Evolutionary conservation across 2,329 filamentous ascomycete species (phyloP).

Genomic region (Albifimbria verrucaria): DNA sequence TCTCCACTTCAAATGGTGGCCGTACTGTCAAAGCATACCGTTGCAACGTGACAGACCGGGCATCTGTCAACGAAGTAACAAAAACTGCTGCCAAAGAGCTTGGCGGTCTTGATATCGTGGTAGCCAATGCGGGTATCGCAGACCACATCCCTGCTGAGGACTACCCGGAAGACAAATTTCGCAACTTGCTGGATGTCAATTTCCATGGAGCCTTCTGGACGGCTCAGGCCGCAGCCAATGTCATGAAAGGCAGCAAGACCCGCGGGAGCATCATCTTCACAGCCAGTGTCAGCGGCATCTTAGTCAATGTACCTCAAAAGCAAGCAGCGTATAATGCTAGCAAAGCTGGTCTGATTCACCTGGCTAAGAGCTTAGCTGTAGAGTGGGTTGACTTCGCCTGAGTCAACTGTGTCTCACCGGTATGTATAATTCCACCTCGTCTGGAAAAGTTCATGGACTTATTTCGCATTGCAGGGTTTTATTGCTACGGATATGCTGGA

Average conservation of each 20-base stretch:
- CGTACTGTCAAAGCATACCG: slow-evolving; percentile 29
- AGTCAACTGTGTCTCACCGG: slow-evolving; percentile 37
- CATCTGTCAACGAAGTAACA: slow-evolving; percentile 21
- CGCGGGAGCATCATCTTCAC: slow-evolving; percentile 37
- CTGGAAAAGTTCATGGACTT: neutral
- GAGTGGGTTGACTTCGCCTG: slow-evolving; percentile 40
- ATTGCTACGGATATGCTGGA: slow-evolving; percentile 19
- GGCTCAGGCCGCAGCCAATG: slow-evolving; percentile 36
- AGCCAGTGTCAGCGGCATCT: slow-evolving; percentile 34
- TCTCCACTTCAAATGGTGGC: slow-evolving; percentile 7
- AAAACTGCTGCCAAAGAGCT: slow-evolving; percentile 30
- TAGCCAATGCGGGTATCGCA: slow-evolving; percentile 39
- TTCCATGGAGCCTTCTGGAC: slow-evolving; percentile 40
- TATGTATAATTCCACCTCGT: slow-evolving; percentile 9
- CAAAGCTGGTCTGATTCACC: slow-evolving; percentile 38
- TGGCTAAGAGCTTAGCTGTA: slow-evolving; percentile 36
- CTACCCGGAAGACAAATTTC: slow-evolving; percentile 36
- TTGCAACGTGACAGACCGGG: slow-evolving; percentile 30
- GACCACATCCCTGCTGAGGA: slow-evolving; percentile 32
- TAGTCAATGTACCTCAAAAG: slow-evolving; percentile 38
- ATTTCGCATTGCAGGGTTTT: slow-evolving; percentile 10
- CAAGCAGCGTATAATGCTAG: slow-evolving; percentile 40
- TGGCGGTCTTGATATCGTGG: slow-evolving; percentile 35
- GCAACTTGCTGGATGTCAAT: slow-evolving; percentile 35
- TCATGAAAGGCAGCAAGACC: slow-evolving; percentile 28